Base-by-base conservation (phyloP, 805 yeast genomes). In the Hanseniaspora vineae region DNA sequence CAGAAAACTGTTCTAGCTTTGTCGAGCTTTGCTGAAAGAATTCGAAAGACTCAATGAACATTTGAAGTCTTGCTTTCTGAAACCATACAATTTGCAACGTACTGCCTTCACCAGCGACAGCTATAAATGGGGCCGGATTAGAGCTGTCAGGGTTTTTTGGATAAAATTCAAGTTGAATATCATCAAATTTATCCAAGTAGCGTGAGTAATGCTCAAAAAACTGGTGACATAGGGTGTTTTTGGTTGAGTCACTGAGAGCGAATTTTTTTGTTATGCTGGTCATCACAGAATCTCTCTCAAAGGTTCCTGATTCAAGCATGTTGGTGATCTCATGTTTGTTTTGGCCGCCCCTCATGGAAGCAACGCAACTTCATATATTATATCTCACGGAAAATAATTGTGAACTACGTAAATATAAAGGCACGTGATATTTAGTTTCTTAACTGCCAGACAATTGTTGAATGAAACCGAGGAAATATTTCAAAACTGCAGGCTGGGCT, bases 11-110 rank as follows among this genome's bases (percentile, higher is more conserved):
- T 47, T 9, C 44, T 42, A 6, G 51, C 33, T 6, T 42, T 32
- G 14, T 46, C 13, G 20, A 49, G 52, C n/a, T 11, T 33, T 29
- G 11, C 45, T 44, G 19, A 61, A 47, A 23, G 9, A 50, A 49
- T 2, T 54, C 51, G 46, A 66, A 67, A n/a, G 66, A 58, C 45
- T 65, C 67, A 14, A 45, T 48, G 45, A 67, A 64, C 0, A 68
- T 49, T 15, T 48, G 39, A 31, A 62, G 45, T 33, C 50, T 55
- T 0, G 70, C 60, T 9, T 50, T 48, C 46, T 61, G 66, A 52
- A 62, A 66, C 44, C 68, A 55, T 35, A 67, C 52, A 17, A 68
- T 50, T 52, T 69, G 72, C 18, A 51, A 52, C 0, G 55, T 53
- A 29, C 47, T 49, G 11, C 50, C 20, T 29, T 48, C 49, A 14